A percentile compares a stretch with the other conserved stretches of the same genome.
Conservation (phyloP, 2,329 filamentous ascomycete genomes). For the Alternaria postmessia region DNA sequence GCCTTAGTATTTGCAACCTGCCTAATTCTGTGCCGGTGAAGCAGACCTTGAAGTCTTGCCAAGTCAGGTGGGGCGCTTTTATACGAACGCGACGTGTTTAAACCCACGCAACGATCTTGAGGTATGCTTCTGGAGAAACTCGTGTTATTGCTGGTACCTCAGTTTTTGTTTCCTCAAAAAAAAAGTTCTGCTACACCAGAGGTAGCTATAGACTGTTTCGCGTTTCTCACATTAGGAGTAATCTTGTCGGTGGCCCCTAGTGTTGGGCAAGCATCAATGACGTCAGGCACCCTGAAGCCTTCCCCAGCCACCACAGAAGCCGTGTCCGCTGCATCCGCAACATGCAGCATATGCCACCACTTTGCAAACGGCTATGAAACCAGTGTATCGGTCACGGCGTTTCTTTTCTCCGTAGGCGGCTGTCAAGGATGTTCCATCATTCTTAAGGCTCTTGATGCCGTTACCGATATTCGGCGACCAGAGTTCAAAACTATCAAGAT, state of each 20-base stretch:
- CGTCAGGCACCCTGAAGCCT: not conserved
- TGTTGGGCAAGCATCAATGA: not conserved
- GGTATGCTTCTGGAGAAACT: not conserved
- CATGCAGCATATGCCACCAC: not conserved
- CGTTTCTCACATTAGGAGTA: not conserved
- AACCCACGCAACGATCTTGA: not conserved
- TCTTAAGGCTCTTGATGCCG: not conserved
- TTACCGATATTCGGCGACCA: not conserved
- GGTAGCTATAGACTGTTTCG: not conserved
- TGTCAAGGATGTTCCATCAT: slow-evolving; percentile 3
- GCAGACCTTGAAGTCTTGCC: not conserved
- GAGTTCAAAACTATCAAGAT: not conserved
- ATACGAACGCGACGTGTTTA: not conserved
- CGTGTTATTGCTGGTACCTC: not conserved
- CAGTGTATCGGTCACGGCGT: not conserved
- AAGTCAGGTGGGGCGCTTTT: not conserved
- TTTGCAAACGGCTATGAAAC: not conserved
- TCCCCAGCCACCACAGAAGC: not conserved
- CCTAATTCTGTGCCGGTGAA: not conserved
- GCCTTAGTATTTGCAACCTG: not conserved
- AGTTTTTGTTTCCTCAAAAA: not conserved
- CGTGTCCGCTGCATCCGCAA: not conserved
- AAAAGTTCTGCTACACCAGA: not conserved
- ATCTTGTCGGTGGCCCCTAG: too few species aligned
- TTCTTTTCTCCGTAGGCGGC: not conserved